These are phyloP conservation scores for Solanum chiquidenum DNA, from an alignment of 257 asterid species.

Conservation along the genomic window DNA sequence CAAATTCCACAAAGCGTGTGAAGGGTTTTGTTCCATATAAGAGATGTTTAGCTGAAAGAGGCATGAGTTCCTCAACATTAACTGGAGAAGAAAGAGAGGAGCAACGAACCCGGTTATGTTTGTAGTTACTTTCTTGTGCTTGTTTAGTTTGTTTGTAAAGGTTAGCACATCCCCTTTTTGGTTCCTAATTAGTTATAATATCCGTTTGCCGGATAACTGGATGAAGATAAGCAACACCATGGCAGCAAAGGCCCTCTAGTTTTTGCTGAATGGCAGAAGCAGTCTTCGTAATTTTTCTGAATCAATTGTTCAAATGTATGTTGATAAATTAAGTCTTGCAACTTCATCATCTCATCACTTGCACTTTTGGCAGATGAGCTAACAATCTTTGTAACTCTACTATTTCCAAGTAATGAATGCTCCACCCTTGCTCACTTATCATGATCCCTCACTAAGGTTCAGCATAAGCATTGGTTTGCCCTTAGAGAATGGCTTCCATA, in stretches of 20 bases:
- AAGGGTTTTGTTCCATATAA: slow-evolving; percentile 81
- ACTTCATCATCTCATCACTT: background rate
- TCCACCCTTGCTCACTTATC: background rate
- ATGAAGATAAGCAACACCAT: background rate
- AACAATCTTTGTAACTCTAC: background rate
- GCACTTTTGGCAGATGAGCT: background rate
- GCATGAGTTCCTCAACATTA: slow-evolving; percentile 14
- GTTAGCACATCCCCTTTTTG: background rate
- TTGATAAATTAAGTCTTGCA: background rate
- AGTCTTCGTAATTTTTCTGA: background rate
- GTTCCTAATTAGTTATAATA: background rate
- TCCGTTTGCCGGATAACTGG: background rate
- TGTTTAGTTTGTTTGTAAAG: background rate
- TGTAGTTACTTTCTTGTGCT: slow-evolving; percentile 10
- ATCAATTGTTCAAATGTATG: background rate
- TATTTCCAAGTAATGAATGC: background rate
- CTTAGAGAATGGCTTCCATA: background rate
- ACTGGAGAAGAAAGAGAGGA: slow-evolving; percentile 44
- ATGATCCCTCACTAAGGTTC: background rate
- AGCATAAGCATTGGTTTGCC: background rate
- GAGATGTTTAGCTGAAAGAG: slow-evolving; percentile 46
- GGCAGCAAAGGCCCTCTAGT: background rate
- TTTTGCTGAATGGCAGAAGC: background rate
- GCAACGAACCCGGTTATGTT: slow-evolving; percentile 46
- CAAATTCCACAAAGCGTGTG: slow-evolving; percentile 18